A percentile compares a stretch with the other conserved stretches of the same genome.
Conservation (phyloP, 78 protist species). For the Chrysochromulina tobinii region DNA sequence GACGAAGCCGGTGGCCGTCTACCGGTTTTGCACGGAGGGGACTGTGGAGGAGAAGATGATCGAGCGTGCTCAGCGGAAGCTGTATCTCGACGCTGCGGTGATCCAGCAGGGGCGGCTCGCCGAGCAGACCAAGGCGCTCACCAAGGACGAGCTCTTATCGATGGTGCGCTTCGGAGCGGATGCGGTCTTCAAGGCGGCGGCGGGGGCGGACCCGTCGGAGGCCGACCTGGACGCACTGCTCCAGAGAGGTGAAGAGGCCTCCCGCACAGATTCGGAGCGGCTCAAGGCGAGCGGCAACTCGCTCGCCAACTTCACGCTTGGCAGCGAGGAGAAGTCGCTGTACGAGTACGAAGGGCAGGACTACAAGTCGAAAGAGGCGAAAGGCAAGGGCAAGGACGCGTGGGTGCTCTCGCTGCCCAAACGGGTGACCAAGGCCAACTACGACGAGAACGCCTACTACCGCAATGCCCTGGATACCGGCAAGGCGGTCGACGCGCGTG, state of each 20-base stretch:
- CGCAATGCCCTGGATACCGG: neutral
- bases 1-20: neutral
- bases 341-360: constrained; percentile 87
- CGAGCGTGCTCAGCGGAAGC: constrained; percentile 92
- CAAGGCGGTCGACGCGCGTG: neutral
- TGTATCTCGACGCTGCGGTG: constrained; percentile 93
- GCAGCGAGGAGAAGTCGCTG: constrained; percentile 52
- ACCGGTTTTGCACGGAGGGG: constrained; percentile 23
- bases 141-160: neutral
- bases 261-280: constrained; percentile 35
- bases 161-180: neutral
- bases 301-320: constrained; percentile 56
- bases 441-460: constrained; percentile 46
- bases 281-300: neutral
- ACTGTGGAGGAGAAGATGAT: constrained; percentile 95
- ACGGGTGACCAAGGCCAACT: constrained; percentile 54
- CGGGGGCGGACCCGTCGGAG: too few species aligned
- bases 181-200: neutral
- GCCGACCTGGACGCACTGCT: constrained; percentile 3
- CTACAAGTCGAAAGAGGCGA: constrained; percentile 1
- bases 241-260: constrained; percentile 65
- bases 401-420: constrained; percentile 55
- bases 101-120: constrained; percentile 73
- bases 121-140: neutral
- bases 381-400: too few species aligned